Evolutionary conservation across 129 eudicot species (phyloP).

Genomic region (Lactuca saligna): DNA sequence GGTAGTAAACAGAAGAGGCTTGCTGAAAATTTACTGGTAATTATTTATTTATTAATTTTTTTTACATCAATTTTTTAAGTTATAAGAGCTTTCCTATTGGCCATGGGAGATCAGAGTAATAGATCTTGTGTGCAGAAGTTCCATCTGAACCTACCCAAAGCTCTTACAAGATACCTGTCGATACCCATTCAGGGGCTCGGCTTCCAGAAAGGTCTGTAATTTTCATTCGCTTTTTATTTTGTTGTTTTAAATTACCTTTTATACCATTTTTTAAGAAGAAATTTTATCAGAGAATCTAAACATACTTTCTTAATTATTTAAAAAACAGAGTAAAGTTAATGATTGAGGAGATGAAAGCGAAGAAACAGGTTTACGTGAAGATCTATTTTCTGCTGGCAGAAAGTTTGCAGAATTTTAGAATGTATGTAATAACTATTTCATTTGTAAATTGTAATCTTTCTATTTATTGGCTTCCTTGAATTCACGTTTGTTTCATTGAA

Average conservation of each 20-base stretch:
- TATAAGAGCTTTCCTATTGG: conserved; percentile 74
- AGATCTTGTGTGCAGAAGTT: conserved; percentile 62
- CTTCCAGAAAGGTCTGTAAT: conserved; percentile 59
- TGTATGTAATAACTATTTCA: conserved; percentile 40
- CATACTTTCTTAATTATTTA: too few species aligned
- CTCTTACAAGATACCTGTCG: conserved; percentile 63
- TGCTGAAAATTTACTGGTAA: conserved; percentile 92
- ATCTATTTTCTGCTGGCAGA: conserved; percentile 91
- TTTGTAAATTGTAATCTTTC: too few species aligned
- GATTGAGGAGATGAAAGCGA: conserved; percentile 97
- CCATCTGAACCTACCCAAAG: conserved; percentile 76
- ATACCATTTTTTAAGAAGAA: too few species aligned
- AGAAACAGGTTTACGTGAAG: conserved; percentile 87
- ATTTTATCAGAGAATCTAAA: too few species aligned
- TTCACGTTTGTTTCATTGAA: not conserved
- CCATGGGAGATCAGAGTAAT: conserved; percentile 92
- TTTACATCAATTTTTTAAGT: conserved; percentile 8
- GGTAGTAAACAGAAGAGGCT: conserved; percentile 94
- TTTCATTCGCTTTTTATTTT: not conserved
- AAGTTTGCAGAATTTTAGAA: conserved; percentile 96
- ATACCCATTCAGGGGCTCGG: conserved; percentile 62
- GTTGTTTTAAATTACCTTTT: too few species aligned
- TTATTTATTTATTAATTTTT: conserved; percentile 3
- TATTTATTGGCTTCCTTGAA: too few species aligned
- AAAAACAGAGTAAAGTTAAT: conserved; percentile 48